phyloP scores from a whole-genome alignment of 352 stramenopile species.

The Globisporangium perplexum region DNA sequence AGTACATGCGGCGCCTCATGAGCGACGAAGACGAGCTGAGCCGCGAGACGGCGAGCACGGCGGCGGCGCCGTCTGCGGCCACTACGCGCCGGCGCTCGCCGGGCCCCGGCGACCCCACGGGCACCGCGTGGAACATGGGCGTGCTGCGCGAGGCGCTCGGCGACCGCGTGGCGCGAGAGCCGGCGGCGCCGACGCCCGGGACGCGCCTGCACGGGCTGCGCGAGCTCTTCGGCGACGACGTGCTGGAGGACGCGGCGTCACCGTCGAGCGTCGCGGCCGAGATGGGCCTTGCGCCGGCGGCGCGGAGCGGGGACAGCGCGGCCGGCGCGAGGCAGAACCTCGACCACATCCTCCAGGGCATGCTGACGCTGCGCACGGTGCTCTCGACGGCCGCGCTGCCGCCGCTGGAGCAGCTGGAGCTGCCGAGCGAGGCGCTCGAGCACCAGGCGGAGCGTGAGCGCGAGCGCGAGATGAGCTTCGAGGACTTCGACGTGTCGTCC shows the following conservation, averaged over 20 bases:
- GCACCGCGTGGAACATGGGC: slow-evolving; percentile 56
- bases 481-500: neutral
- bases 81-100: slow-evolving; percentile 12
- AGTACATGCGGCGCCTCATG: slow-evolving; percentile 12
- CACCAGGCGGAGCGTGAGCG: neutral
- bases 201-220: slow-evolving; percentile 30
- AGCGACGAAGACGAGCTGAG: neutral
- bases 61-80: neutral
- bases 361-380: slow-evolving; percentile 48
- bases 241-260: slow-evolving; percentile 19
- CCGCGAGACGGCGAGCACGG: neutral
- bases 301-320: neutral
- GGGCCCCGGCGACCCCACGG: slow-evolving; percentile 18
- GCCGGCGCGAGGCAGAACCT: slow-evolving; percentile 21
- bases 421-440: neutral
- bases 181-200: slow-evolving; percentile 9
- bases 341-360: slow-evolving; percentile 49
- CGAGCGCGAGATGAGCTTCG: neutral
- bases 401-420: neutral
- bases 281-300: slow-evolving; percentile 19
- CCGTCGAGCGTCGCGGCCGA: slow-evolving; percentile 20
- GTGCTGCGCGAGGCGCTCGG: slow-evolving; percentile 45
- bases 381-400: slow-evolving; percentile 29
- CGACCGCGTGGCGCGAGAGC: neutral
- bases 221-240: slow-evolving; percentile 28